Base-by-base conservation (phyloP, 768 basidiomycete genomes). In the Calvatia gigantea region DNA sequence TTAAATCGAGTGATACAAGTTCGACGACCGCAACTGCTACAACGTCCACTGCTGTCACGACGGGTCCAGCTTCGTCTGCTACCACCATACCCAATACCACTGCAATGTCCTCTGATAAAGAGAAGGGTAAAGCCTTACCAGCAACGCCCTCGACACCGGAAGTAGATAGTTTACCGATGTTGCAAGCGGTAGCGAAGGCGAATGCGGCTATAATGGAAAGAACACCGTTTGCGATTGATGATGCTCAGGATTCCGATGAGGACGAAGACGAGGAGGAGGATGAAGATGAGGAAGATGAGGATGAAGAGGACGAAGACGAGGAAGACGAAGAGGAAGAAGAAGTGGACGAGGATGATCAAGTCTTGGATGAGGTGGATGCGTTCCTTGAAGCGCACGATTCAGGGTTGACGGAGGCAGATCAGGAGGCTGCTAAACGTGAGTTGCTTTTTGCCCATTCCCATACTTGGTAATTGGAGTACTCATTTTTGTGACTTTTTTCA, bases 161-260 rank as follows among this genome's bases (percentile, higher is more conserved):
- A 47, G 73, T 66, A 38, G 74, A 70, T 12, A 68, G 69, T 25
- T 74, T 81, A 41, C 80, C 83, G 23, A 80, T 85, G 19, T 75
- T 84, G 66, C 80, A 80, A 89, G 74, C 75, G 91, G 45, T 78
- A 87, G 62, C 85, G 0, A 90, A 87, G 48, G 89, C 83, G 60
- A 87, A 87, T 31, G 91, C 91, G 29, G 90, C 91, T 28, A 76
- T 93, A 43, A 87, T 95, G 87, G 91, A 96, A 67, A 78, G 96
- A 39, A 94, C 92, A 23, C 87, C 89, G 60, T 99, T 99, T 67
- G 93, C 93, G n/a, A 97, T 98, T 57, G 97, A 99, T 65, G 93
- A 94, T 69, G 91, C 87, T 3, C 87, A 85, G 50, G 91, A 92
- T 55, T 81, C 27, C 73, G 48, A 50, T 2, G 48, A 47, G 45